Evolutionary conservation across 192 early-diverging fungal species (phyloP).

Genomic region (Allomyces javanicus): DNA sequence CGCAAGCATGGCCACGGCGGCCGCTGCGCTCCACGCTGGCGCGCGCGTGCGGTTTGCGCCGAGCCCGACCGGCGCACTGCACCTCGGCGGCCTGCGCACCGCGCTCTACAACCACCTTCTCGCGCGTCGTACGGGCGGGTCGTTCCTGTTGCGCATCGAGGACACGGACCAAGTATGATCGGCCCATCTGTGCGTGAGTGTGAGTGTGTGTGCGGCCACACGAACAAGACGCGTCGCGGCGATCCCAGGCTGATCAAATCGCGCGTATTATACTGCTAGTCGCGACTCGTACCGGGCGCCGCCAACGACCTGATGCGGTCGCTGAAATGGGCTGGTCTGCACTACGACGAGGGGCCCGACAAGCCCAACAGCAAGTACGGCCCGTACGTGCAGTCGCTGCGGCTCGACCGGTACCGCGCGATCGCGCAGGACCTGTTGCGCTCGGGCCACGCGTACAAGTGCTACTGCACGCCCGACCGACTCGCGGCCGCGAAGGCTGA

Average conservation of each 20-base stretch:
- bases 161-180: conserved; percentile 61
- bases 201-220: no score
- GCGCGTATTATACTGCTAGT: conserved; percentile 15
- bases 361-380: conserved; percentile 22
- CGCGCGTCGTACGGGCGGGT: conserved; percentile 47
- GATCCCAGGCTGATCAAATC: neutral
- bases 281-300: conserved; percentile 50
- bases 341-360: conserved; percentile 56
- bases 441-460: conserved; percentile 62
- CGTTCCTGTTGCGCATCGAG: conserved; percentile 76
- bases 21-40: conserved; percentile 1
- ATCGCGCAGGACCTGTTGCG: conserved; percentile 46
- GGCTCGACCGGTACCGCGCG: conserved; percentile 44
- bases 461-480: conserved; percentile 62
- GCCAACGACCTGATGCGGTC: conserved; percentile 39
- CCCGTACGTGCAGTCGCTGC: conserved; percentile 64
- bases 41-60: conserved; percentile 81
- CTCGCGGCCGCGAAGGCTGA: conserved; percentile 33
- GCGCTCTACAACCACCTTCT: conserved; percentile 80
- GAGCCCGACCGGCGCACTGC: conserved; percentile 77
- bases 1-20: no score
- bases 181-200: no score
- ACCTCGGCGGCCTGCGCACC: conserved; percentile 80
- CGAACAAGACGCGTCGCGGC: no score
- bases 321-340: conserved; percentile 56